Base-by-base conservation (phyloP, 78 protist genomes). In the Chrysochromulina parva region DNA sequence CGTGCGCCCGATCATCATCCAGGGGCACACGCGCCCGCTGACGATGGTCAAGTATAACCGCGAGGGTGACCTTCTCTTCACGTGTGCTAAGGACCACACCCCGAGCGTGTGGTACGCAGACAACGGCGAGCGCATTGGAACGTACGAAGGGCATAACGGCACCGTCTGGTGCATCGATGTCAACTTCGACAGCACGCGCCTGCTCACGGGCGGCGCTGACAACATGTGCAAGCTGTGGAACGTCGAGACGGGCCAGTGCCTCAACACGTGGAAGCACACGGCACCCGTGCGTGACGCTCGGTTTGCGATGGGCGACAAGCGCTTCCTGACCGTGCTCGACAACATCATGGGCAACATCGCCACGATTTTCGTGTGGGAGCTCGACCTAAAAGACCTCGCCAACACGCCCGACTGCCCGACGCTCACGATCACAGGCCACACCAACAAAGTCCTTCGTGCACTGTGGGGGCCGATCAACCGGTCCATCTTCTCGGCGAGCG, bases 11-110 rank as follows among this genome's bases (percentile, higher is more conserved):
- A 82, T 98, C 38, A 71, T 94, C 24, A 78, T 97, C 16, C 94
- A 96, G 74, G 97, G 97, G 2, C 99, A 98, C 94, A 95, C 90
- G 78, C 96, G 98, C 50, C 91, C 98, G 20, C 95, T 98, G 47
- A 98, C 98, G 26, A 80, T 89, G 76, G 89, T 98, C 62, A 84
- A 91, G 52, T 98, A 93, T 97, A 98, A 97, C 92, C 90, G 94
- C 38, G 98, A 98, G 71, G 99, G 99, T 55, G 99, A 98, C 65
- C 95, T 97, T 9, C 52, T 97, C 52, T 97, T 98, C 92, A 92
- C 98, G 5, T 84, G 93, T 11, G 92, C 96, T 59, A 96, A 96
- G 69, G 98, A 97, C 62, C 84, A 67, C 28, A 5, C 2, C 14
- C 92, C 95, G 55, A 59, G 65, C 71, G 93, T 96, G 47, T 98